A percentile compares a stretch with the other conserved stretches of the same genome.
Conservation (phyloP, 2,329 filamentous ascomycete species). For the Botryotinia globosa region DNA sequence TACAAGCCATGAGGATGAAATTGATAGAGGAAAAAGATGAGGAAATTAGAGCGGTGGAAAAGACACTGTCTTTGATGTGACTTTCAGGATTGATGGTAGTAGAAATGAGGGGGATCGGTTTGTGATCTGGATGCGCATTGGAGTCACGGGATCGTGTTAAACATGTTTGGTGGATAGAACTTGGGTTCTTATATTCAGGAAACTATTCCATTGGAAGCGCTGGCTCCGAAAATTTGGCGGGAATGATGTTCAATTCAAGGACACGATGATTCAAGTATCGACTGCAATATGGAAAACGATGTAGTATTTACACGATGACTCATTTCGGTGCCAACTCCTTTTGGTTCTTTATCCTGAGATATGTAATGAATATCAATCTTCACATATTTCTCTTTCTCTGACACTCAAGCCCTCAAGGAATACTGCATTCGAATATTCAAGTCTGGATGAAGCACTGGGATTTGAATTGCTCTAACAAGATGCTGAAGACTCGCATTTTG, state of each 20-base stretch:
- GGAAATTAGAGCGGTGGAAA: neutral
- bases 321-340: neutral
- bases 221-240: neutral
- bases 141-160: neutral
- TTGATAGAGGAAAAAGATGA: no score
- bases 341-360: neutral
- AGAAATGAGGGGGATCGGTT: neutral
- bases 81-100: neutral
- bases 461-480: neutral
- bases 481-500: neutral
- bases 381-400: neutral
- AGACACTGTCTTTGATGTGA: neutral
- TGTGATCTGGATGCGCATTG: neutral
- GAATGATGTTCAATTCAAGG: neutral
- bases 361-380: neutral
- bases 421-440: neutral
- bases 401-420: no score
- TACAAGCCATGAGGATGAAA: no score
- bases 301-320: neutral
- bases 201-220: neutral
- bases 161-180: neutral
- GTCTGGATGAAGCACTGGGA: neutral
- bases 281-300: neutral
- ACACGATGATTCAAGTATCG: neutral
- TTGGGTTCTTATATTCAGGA: neutral